Percentiles rank a stretch among this genome's conserved stretches.
These are phyloP conservation scores for Raffaelea ambrosiae DNA, from an alignment of 2,329 filamentous ascomycete genomes.

Conservation along the genomic window DNA sequence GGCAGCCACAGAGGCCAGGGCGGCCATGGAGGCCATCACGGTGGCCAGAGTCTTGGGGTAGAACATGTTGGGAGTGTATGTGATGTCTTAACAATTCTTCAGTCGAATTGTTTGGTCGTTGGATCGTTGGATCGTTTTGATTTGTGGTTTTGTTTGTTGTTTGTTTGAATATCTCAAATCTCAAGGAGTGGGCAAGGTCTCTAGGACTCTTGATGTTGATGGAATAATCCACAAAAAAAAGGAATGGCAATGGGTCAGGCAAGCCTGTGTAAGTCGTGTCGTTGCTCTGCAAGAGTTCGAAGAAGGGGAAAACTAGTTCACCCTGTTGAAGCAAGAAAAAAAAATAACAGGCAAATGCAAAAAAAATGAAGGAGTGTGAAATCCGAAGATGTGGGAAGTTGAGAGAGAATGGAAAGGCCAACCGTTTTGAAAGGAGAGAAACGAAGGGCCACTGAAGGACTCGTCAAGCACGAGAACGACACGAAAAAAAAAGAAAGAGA, in stretches of 20 bases:
- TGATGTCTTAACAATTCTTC: too few relatives aligned
- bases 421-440: not conserved
- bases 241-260: not conserved
- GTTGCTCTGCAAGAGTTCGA: not conserved
- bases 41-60: constrained; percentile 6
- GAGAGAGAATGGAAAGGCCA: constrained; percentile 1
- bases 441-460: not conserved
- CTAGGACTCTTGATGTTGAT: not conserved
- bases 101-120: too few relatives aligned
- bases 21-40: constrained; percentile 16
- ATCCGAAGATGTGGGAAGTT: not conserved
- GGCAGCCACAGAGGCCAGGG: constrained; percentile 29
- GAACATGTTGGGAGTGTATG: constrained; percentile 2
- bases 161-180: not conserved
- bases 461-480: not conserved
- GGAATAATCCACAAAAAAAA: not conserved
- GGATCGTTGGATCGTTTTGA: not conserved
- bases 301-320: not conserved
- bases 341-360: not conserved
- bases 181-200: too few relatives aligned
- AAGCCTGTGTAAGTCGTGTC: not conserved
- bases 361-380: not conserved
- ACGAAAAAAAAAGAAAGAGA: not conserved
- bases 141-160: not conserved
- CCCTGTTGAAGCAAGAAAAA: not conserved